A percentile compares a stretch with the other conserved stretches of the same genome.
These are phyloP conservation scores for Paraphaeosphaeria minitans DNA, from an alignment of 2,329 filamentous ascomycete genomes.

Conservation along the genomic window DNA sequence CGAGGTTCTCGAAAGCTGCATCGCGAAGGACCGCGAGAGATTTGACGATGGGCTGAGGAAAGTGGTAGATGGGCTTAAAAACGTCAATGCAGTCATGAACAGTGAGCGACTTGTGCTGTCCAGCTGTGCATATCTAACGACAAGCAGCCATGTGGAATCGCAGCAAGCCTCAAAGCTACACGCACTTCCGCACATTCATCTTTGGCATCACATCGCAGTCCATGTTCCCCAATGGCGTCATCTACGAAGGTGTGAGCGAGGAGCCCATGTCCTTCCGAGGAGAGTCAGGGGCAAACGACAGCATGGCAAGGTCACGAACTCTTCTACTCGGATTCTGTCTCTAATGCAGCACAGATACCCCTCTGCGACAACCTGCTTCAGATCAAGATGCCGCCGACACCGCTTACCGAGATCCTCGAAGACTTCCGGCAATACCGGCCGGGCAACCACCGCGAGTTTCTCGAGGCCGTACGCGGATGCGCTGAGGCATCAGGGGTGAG, in stretches of 20 bases:
- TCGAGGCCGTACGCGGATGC: slow-evolving; percentile 69
- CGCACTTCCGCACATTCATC: slow-evolving; percentile 92
- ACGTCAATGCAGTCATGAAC: slow-evolving; percentile 82
- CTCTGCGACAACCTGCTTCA: slow-evolving; percentile 86
- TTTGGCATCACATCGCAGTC: slow-evolving; percentile 92
- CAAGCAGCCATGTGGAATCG: slow-evolving; percentile 80
- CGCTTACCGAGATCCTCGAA: slow-evolving; percentile 82
- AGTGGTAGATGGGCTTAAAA: slow-evolving; percentile 66
- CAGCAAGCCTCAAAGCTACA: slow-evolving; percentile 82
- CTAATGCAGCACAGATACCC: slow-evolving; percentile 62
- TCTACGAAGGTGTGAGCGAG: slow-evolving; percentile 83
- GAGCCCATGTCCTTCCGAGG: slow-evolving; percentile 83
- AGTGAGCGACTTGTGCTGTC: slow-evolving; percentile 48
- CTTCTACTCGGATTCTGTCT: neutral
- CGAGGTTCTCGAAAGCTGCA: slow-evolving; percentile 63
- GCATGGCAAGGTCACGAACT: slow-evolving; percentile 63
- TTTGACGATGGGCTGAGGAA: slow-evolving; percentile 62
- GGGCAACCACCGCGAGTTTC: slow-evolving; percentile 84
- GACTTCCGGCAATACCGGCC: slow-evolving; percentile 92
- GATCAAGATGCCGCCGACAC: slow-evolving; percentile 85
- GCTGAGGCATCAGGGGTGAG: slow-evolving; percentile 61
- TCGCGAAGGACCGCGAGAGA: slow-evolving; percentile 51
- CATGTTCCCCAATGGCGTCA: slow-evolving; percentile 91
- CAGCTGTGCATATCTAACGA: neutral
- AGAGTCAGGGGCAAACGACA: slow-evolving; percentile 92